phyloP scores from a whole-genome alignment of 306 rosid species.

The Gynostemma pentaphyllum region DNA sequence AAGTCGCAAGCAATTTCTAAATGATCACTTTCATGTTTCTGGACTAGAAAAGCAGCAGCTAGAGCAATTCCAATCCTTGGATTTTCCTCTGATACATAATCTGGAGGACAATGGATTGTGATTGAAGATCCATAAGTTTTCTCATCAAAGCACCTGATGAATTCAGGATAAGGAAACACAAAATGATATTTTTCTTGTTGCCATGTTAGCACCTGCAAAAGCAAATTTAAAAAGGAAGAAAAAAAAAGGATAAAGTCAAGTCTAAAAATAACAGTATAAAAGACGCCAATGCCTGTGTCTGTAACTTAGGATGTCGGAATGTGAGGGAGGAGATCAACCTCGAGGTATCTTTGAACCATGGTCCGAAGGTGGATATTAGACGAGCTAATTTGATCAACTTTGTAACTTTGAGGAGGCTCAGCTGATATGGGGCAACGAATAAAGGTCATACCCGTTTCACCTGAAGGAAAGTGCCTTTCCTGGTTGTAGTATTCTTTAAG shows the following conservation, averaged over 20 bases:
- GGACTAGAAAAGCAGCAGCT: not conserved
- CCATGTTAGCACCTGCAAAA: slow-evolving; percentile 2
- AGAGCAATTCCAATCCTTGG: slow-evolving; percentile 13
- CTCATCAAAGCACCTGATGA: not conserved
- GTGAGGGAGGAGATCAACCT: slow-evolving; percentile 9
- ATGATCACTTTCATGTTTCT: not conserved
- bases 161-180: not conserved
- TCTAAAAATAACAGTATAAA: not conserved
- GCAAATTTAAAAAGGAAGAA: not conserved
- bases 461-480: not conserved
- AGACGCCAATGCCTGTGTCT: not conserved
- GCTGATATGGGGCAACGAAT: not conserved
- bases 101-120: not conserved
- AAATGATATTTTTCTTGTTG: slow-evolving; percentile 5
- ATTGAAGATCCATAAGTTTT: not conserved
- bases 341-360: not conserved
- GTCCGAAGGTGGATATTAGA: not conserved
- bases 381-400: not conserved
- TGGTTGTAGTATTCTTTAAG: slow-evolving; percentile 4
- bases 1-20: not conserved
- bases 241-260: not conserved
- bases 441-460: not conserved
- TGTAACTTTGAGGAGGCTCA: not conserved
- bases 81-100: not conserved
- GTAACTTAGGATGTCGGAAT: not conserved